Conservation (phyloP, 129 eudicot species). For the Flaveria bidentis region DNA sequence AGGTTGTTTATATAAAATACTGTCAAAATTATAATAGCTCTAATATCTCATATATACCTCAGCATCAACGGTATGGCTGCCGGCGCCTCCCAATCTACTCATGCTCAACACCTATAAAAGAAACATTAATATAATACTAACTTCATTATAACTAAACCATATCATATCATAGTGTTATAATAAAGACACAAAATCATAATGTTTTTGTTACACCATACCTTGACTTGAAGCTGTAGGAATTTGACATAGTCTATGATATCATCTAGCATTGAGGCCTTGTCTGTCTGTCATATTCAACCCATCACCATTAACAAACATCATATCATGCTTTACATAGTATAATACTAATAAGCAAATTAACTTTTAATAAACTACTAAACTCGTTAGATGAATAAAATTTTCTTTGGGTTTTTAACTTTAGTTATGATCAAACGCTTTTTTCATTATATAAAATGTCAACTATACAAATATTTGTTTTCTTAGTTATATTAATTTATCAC, state of each 20-base stretch:
- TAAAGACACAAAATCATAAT: background rate
- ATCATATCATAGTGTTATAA: background rate
- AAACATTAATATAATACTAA: background rate
- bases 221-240: slow-evolving; percentile 98
- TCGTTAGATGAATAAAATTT: background rate
- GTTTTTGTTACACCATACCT: slow-evolving; percentile 39
- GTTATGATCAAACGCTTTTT: background rate
- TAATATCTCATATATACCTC: slow-evolving; percentile 37
- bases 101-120: slow-evolving; percentile 75
- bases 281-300: slow-evolving; percentile 72
- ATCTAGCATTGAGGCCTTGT: slow-evolving; percentile 97
- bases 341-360: background rate
- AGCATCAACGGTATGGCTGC: slow-evolving; percentile 51
- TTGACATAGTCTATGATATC: slow-evolving; percentile 98
- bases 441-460: background rate
- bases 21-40: background rate
- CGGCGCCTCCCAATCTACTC: slow-evolving; percentile 92
- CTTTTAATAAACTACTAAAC: background rate
- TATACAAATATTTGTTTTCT: background rate
- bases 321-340: background rate
- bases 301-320: slow-evolving; percentile 18
- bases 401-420: background rate
- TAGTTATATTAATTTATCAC: background rate
- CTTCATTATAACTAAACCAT: background rate
- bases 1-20: too few relatives aligned